Percentiles rank a stretch among this genome's conserved stretches.
Evolutionary conservation across 139 green algal species (phyloP).

Genomic region (Micractinium sp.): DNA sequence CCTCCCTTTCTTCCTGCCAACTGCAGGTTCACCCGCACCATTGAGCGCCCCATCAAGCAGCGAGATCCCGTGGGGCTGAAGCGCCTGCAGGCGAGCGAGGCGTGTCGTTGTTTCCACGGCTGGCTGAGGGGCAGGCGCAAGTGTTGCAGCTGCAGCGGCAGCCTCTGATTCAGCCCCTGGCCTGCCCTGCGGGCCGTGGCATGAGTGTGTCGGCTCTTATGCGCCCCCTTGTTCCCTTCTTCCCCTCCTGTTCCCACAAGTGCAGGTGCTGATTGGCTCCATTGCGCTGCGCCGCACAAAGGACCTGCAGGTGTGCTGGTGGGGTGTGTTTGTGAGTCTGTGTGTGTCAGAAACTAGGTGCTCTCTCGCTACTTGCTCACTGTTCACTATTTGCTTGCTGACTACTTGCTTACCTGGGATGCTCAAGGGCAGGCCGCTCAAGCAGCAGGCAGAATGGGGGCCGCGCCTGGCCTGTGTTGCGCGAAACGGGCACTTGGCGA

Average conservation of each 20-base stretch:
- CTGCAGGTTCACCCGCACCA: slow-evolving; percentile 42
- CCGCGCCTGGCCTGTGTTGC: neutral
- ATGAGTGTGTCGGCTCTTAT: neutral
- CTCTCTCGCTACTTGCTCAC: no score
- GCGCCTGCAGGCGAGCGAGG: slow-evolving; percentile 53
- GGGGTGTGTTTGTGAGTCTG: no score
- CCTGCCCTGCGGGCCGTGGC: no score
- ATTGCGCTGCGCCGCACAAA: slow-evolving; percentile 70
- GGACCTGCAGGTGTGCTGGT: slow-evolving; percentile 9
- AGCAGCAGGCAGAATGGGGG: neutral
- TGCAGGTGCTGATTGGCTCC: slow-evolving; percentile 61
- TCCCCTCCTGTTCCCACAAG: neutral
- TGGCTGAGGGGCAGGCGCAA: neutral
- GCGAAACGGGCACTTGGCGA: neutral
- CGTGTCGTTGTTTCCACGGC: no score
- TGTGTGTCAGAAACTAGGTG: no score
- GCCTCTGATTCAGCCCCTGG: no score
- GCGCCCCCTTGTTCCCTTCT: neutral
- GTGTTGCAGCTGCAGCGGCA: no score
- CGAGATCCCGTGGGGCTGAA: slow-evolving; percentile 48
- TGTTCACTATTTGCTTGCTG: no score
- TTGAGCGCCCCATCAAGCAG: slow-evolving; percentile 69
- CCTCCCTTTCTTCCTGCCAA: neutral
- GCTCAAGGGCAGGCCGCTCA: neutral
- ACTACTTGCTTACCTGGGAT: no score